Base-by-base conservation (phyloP, 768 basidiomycete species). In the Suillus variegatus region DNA sequence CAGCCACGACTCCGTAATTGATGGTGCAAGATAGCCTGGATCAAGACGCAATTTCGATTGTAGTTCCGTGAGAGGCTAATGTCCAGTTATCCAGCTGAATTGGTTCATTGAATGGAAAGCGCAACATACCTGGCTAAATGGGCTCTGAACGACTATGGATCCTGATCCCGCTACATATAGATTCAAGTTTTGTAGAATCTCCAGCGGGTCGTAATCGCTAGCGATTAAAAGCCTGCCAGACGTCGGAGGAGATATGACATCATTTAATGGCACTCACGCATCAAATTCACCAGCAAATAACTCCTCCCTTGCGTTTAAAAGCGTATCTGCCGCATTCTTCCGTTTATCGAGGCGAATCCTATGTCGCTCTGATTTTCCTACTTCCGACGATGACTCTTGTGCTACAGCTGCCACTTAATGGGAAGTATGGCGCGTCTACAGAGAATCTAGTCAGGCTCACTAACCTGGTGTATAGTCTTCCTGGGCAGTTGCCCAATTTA, bases 401-500 rank as follows among this genome's bases (percentile, higher is more conserved):
- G 40, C 9, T 41, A 28, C 16, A 58, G 58, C 28, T 60, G 58
- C 3, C 25, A 43, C 58, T 43, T 20, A 25, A 60, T 60, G 9
- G 41, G 41, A 60, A 43, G 25, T 28, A 41, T 32, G 18, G 41
- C 25, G 62, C 22, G 22, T 8, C 9, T 38, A 61, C 49, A 35
- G 14, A 38, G 5, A 28, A 20, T 22, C 20, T n/a, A n/a, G n/a
- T n/a, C n/a, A n/a, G n/a, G n/a, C n/a, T 64, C 46, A 72, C 82
- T 58, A 75, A 89, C 92, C 77, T 12, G 93, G 88, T 14, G 78
- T 82, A 69, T 95, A 92, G 22, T 88, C 86, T 72, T 90, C 88
- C 64, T 94, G 88, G 18, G 90, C 88, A 13, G 93, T 91, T 28
- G 93, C 92, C 97, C 97, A 99, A 75, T 97, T 97, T 22, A 99